Percentiles rank a stretch among this genome's conserved stretches.
Conservation (phyloP, 805 yeast species). For the Torulaspora gathmanii region DNA sequence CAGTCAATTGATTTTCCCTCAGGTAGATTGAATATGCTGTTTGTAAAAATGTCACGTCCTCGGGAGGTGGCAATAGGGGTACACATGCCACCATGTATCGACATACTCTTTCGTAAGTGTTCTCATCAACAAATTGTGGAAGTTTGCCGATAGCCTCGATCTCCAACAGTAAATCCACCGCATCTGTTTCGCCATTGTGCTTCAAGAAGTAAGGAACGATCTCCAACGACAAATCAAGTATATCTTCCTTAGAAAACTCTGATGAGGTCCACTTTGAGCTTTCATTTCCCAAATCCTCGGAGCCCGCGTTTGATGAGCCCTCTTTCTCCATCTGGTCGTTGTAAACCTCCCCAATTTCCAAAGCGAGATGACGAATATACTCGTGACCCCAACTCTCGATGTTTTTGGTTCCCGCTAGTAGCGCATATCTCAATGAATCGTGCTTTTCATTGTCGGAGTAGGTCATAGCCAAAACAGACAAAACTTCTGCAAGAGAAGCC, state of each 20-base stretch:
- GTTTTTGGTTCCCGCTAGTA: conserved; percentile 52
- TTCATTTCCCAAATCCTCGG: conserved; percentile 17
- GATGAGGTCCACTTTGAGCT: conserved; percentile 12
- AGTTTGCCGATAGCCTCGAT: conserved; percentile 81
- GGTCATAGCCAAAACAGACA: conserved; percentile 94
- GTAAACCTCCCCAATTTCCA: conserved; percentile 89
- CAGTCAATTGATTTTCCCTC: conserved; percentile 72
- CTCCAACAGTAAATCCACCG: conserved; percentile 88
- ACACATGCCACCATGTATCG: conserved; percentile 93
- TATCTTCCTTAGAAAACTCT: conserved; percentile 37
- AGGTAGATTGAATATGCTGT: conserved; percentile 86
- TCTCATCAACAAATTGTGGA: conserved; percentile 77
- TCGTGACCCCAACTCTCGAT: conserved; percentile 96
- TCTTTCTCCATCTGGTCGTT: conserved; percentile 46
- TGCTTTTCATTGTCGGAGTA: conserved; percentile 75
- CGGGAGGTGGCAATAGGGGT: conserved; percentile 94
- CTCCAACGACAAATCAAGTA: conserved; percentile 63
- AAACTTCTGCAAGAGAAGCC: conserved; percentile 71
- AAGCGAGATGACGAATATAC: conserved; percentile 89
- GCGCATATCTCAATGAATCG: conserved; percentile 75
- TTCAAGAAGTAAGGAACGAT: conserved; percentile 85
- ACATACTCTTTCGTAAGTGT: conserved; percentile 84
- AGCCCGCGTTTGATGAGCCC: conserved; percentile 19
- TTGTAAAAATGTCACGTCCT: conserved; percentile 76
- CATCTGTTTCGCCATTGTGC: conserved; percentile 98